Percentiles rank a stretch among this genome's conserved stretches.
These are phyloP conservation scores for Boletus reticulatus DNA, from an alignment of 768 basidiomycete genomes.

Conservation along the genomic window DNA sequence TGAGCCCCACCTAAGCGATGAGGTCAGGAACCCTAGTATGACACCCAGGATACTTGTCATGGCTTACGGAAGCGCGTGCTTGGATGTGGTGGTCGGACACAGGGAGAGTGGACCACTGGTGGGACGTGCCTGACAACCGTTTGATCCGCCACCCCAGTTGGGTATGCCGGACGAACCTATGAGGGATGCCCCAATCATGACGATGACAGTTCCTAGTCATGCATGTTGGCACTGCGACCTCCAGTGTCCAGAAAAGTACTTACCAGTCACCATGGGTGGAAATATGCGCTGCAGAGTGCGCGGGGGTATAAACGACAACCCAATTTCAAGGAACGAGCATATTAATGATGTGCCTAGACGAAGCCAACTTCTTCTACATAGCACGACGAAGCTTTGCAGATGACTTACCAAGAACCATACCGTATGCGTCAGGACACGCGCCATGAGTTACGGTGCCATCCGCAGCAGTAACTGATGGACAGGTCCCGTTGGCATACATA, in stretches of 20 bases:
- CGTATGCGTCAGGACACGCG: slow-evolving; percentile 78
- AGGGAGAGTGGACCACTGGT: slow-evolving; percentile 62
- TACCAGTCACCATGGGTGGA: slow-evolving; percentile 78
- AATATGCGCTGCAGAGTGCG: slow-evolving; percentile 63
- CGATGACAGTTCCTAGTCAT: slow-evolving; percentile 63
- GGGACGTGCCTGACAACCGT: slow-evolving; percentile 62
- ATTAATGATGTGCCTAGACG: slow-evolving; percentile 66
- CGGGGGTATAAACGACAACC: slow-evolving; percentile 70
- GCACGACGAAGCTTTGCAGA: not conserved
- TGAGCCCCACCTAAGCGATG: slow-evolving; percentile 62
- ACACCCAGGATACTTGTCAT: not conserved
- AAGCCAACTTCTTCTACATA: not conserved
- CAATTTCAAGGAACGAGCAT: slow-evolving; percentile 80
- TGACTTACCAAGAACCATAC: slow-evolving; percentile 63
- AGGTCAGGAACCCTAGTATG: not conserved
- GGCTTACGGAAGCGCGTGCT: slow-evolving; percentile 60
- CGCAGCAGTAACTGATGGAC: slow-evolving; percentile 52
- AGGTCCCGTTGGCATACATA: slow-evolving; percentile 79
- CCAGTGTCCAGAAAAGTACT: not conserved
- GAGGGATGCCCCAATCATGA: slow-evolving; percentile 78
- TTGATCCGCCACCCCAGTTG: slow-evolving; percentile 86
- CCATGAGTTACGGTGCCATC: slow-evolving; percentile 60
- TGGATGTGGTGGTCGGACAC: slow-evolving; percentile 71
- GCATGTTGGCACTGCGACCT: not conserved
- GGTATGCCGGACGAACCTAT: slow-evolving; percentile 71